phyloP scores from a whole-genome alignment of 2,329 filamentous ascomycete genomes.

The Diplocarpon rosae region DNA sequence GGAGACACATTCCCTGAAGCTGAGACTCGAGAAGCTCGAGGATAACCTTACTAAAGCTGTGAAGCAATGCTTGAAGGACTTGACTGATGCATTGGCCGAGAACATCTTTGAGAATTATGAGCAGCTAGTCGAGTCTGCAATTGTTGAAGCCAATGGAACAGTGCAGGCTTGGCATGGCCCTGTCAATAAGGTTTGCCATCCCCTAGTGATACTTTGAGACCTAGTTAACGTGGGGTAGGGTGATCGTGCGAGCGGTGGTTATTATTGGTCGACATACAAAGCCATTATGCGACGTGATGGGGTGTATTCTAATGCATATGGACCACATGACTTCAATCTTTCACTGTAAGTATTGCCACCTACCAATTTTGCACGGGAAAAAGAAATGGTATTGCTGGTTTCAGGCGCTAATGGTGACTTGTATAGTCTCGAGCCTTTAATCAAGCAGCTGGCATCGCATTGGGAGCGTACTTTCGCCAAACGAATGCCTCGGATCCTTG shows the following conservation, averaged over 20 bases:
- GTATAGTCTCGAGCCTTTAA: slow-evolving; percentile 13
- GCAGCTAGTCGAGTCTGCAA: slow-evolving; percentile 30
- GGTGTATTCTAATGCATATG: slow-evolving; percentile 31
- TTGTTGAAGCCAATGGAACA: slow-evolving; percentile 28
- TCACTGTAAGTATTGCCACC: slow-evolving; percentile 27
- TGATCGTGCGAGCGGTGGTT: slow-evolving; percentile 33
- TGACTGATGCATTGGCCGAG: slow-evolving; percentile 32
- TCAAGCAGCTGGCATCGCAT: slow-evolving; percentile 15
- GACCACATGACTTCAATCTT: slow-evolving; percentile 32
- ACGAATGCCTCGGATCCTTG: slow-evolving; percentile 32
- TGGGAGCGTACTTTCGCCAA: slow-evolving; percentile 30
- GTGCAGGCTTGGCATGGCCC: slow-evolving; percentile 33
- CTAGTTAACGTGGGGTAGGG: slow-evolving; percentile 25
- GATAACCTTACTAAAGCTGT: slow-evolving; percentile 33
- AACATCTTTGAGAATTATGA: slow-evolving; percentile 37
- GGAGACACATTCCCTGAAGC: slow-evolving; percentile 30
- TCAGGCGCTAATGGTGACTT: not conserved
- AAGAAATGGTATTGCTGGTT: not conserved
- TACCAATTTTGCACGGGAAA: too few relatives aligned
- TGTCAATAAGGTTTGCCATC: too few relatives aligned
- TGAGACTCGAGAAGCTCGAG: slow-evolving; percentile 31
- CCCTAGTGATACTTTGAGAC: too few relatives aligned
- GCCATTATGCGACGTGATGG: slow-evolving; percentile 42
- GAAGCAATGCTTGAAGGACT: slow-evolving; percentile 28
- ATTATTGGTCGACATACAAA: slow-evolving; percentile 43